Percentiles rank a stretch among this genome's conserved stretches.
phyloP scores from a whole-genome alignment of 768 basidiomycete species.

The Hygrocybe punicea region DNA sequence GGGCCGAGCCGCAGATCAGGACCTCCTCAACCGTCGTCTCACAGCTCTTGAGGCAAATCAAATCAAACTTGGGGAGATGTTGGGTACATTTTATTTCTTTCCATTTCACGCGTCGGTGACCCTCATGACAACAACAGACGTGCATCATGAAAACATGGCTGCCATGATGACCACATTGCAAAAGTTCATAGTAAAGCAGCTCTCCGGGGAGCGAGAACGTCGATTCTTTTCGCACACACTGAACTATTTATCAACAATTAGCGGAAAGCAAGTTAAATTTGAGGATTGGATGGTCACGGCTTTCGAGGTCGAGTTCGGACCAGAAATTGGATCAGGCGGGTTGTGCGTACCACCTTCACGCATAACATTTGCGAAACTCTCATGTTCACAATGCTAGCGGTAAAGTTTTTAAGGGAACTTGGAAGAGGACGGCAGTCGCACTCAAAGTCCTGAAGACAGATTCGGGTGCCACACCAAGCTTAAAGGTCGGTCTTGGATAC shows the following conservation, averaged over 20 bases:
- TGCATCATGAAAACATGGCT: conserved; percentile 11
- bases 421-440: conserved; percentile 15
- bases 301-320: conserved; percentile 14
- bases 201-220: conserved; percentile 5
- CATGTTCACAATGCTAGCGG: conserved; percentile 6
- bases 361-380: background rate
- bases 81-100: background rate
- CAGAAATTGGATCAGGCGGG: conserved; percentile 14
- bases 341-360: conserved; percentile 8
- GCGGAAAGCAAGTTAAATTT: conserved; percentile 9
- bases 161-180: conserved; percentile 18
- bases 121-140: conserved; percentile 1
- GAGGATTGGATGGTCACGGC: conserved; percentile 18
- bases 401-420: conserved; percentile 14
- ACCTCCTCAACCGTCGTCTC: conserved; percentile 6
- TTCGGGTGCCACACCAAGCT: conserved; percentile 10
- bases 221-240: conserved; percentile 12
- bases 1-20: conserved; percentile 7
- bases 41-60: background rate
- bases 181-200: conserved; percentile 5
- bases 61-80: background rate
- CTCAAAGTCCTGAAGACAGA: conserved; percentile 14
- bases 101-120: background rate
- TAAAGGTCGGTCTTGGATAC: background rate
- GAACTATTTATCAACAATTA: conserved; percentile 7